Percentiles rank a stretch among this genome's conserved stretches.
phyloP scores from a whole-genome alignment of 768 basidiomycete genomes.

The Phlebiopsis flavidoalba region DNA sequence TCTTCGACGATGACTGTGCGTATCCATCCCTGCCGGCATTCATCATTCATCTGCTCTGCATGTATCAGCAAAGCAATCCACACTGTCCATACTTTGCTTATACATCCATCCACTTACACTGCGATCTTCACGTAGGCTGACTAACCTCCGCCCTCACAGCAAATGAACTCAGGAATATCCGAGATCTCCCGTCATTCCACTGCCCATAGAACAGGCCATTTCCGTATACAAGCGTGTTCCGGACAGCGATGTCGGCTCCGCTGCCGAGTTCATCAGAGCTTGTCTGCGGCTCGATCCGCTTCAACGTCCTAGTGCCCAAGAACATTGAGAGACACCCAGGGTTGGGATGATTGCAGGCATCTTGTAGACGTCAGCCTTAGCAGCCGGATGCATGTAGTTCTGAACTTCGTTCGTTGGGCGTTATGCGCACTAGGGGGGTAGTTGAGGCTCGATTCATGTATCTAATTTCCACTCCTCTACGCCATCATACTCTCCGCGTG shows the following conservation, averaged over 20 bases:
- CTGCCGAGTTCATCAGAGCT: conserved; percentile 2
- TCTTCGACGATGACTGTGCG: conserved; percentile 11
- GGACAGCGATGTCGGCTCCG: background rate
- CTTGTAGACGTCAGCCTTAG: too few relatives aligned
- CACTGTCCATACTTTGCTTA: background rate
- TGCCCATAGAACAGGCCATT: background rate
- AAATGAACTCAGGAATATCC: background rate
- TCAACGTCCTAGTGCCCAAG: conserved; percentile 4
- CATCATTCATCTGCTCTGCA: background rate
- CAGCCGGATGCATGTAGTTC: too few relatives aligned
- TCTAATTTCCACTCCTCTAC: too few relatives aligned
- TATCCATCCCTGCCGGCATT: background rate
- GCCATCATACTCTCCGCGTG: too few relatives aligned
- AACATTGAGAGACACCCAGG: conserved; percentile 5
- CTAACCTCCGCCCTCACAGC: background rate
- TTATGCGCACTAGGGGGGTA: too few relatives aligned
- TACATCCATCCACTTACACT: background rate
- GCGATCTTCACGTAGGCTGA: background rate
- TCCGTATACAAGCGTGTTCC: background rate
- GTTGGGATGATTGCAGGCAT: background rate
- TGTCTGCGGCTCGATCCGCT: conserved; percentile 3
- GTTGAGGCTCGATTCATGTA: too few relatives aligned
- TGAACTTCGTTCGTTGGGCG: too few relatives aligned
- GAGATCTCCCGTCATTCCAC: background rate
- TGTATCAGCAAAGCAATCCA: too few relatives aligned